phyloP scores from a whole-genome alignment of 139 green algal species.

The Monoraphidium neglectum region DNA sequence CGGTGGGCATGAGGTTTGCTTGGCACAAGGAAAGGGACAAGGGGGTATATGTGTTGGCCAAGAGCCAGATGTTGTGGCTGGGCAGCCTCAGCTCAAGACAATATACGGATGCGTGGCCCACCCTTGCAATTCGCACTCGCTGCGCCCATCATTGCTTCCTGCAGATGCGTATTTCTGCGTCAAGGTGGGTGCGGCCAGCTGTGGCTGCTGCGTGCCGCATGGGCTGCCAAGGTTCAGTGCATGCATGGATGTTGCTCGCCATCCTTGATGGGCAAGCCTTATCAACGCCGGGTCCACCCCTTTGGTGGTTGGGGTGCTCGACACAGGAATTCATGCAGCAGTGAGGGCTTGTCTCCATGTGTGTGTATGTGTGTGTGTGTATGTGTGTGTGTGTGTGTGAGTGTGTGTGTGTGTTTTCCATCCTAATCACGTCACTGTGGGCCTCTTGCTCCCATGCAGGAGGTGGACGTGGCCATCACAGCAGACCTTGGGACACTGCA shows the following conservation, averaged over 20 bases:
- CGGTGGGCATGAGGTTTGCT: too few species aligned
- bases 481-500: conserved; percentile 93
- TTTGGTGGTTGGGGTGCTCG: not conserved
- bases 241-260: not conserved
- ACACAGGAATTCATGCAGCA: not conserved
- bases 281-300: not conserved
- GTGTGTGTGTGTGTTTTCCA: not conserved
- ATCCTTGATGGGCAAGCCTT: not conserved
- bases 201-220: not conserved
- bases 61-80: too few species aligned
- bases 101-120: too few species aligned
- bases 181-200: conserved; percentile 60
- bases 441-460: conserved; percentile 40
- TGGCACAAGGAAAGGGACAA: too few species aligned
- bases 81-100: too few species aligned
- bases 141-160: too few species aligned
- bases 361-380: not conserved
- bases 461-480: conserved; percentile 89
- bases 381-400: not conserved
- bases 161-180: conserved; percentile 79
- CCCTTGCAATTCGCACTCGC: too few species aligned
- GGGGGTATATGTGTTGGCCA: too few species aligned
- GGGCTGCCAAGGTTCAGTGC: not conserved
- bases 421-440: not conserved
- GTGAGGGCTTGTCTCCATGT: not conserved